These are phyloP conservation scores for Phaeotremella skinneri DNA, from an alignment of 768 basidiomycete species.

Conservation along the genomic window DNA sequence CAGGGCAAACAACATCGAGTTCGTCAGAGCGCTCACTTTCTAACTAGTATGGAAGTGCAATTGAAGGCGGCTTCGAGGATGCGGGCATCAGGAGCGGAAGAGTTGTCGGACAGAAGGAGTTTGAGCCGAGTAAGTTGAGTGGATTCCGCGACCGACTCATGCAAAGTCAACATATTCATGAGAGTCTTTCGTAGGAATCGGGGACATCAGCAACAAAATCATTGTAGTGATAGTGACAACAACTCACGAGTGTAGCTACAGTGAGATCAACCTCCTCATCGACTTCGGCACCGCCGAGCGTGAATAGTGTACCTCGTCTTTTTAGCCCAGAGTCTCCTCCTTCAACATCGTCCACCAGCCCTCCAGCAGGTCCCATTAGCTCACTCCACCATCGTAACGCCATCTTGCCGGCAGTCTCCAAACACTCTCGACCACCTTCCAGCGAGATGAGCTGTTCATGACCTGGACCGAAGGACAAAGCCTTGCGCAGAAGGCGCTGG, in stretches of 20 bases:
- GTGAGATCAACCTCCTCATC: conserved; percentile 41
- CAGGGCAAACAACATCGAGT: conserved; percentile 2
- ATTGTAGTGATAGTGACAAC: not conserved
- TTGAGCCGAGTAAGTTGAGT: conserved; percentile 61
- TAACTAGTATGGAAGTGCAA: conserved; percentile 76
- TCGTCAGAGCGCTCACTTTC: conserved; percentile 59
- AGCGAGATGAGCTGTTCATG: conserved; percentile 3
- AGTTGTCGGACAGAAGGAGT: conserved; percentile 72
- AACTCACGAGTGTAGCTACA: conserved; percentile 41
- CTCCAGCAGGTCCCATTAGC: conserved; percentile 21
- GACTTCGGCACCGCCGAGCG: conserved; percentile 22
- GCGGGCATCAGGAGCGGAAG: conserved; percentile 75
- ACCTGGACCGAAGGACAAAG: not conserved
- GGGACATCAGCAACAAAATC: not conserved
- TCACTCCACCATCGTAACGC: conserved; percentile 42
- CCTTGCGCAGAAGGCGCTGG: conserved; percentile 2
- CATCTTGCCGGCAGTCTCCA: conserved; percentile 18
- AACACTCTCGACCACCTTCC: conserved; percentile 12
- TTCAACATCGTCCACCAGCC: conserved; percentile 15
- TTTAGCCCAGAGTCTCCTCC: conserved; percentile 8
- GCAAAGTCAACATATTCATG: conserved; percentile 38
- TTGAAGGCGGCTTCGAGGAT: conserved; percentile 88
- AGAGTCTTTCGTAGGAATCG: conserved; percentile 22
- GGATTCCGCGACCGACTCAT: conserved; percentile 24
- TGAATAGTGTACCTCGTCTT: conserved; percentile 27